Base-by-base conservation (phyloP, 352 stramenopile genomes). In the Pythium insidiosum region DNA sequence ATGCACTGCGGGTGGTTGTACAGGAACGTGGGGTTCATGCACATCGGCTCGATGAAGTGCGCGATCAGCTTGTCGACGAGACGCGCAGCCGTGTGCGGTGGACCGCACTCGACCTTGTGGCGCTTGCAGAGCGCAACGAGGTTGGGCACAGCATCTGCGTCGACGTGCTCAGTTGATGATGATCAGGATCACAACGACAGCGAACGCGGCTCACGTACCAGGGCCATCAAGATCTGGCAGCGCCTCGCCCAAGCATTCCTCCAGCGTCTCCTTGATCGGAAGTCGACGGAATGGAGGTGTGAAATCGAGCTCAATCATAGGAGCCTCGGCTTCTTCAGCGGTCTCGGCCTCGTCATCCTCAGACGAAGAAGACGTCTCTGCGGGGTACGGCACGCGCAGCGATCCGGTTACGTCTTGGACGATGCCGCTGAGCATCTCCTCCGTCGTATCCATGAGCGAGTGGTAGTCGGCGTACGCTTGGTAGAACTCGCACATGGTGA, bases 401-500 rank as follows among this genome's bases (percentile, higher is more conserved):
- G 73, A 83, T 6, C 96, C 96, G 18, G 78, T 97, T 44, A 99
- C 90, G 45, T 95, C 78, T 63, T 97, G 97, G n/a, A 98, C 96
- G 47, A 77, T 69, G 47, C 63, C 86, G 38, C 84, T 96, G 22
- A 99, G 71, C 78, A 99, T 92, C 41, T 98, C 88, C 67, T 99
- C 96, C 5, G 95, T 97, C 67, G 97, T 97, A 37, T 90, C 72
- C 94, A 99, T 99, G 23, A 99, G 72, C 52, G 98, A 91, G 57
- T 99, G 70, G 78, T 99, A 99, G 66, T 99, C 97, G 6, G 95
- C 96, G 61, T 99, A 99, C 6, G 97, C 96, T 70, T 94, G 72
- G 66, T 99, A 99, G 58, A 98, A 99, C 75, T 99, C 96, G 61
- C 95, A 97, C 5, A 97, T 98, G 5, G 96, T 99, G 66, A 99